Evolutionary conservation across 2,329 filamentous ascomycete genomes (phyloP), one percentile per base, ranked within the genome.

Genomic region (Tetracladium maxilliforme): DNA sequence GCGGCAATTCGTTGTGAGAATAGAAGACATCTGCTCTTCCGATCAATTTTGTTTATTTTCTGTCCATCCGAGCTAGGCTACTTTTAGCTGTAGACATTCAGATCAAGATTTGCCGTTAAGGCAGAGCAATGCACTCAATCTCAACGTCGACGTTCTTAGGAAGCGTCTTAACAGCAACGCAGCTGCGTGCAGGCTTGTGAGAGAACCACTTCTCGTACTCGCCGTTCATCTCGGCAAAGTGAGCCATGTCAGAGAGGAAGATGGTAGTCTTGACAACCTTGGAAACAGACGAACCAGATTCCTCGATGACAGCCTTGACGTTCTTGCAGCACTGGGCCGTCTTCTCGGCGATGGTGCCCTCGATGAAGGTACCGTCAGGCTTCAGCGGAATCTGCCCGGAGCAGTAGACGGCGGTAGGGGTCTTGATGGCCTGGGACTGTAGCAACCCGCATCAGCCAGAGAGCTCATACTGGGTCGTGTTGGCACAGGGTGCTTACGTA

Each of bases 181-280:
- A 93, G 56, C 76, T 84, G 39, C 82, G 68, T n/a, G 81, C 78
- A 12, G 83, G 83, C 66, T 83, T 86, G 57, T 82, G 75, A 31
- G 64, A 54, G 52, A 87, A 86, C 64, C 74, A 83, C 54, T 83
- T 75, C 51, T 74, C 76, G 51, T 90, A 92, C 44, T 81, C 77
- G 37, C 64, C 64, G 55, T 93, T 92, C 79, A 92, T 83, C 48
- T 72, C 71, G 24, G 67, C 73, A 47, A 95, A 95, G 55, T 90
- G 65, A 34, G 64, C 69, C 87, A 95, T 95, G 53, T 92, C 79
- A 25, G 78, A 76, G 33, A 95, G 58, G 65, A 94, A 95, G 46
- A 93, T 77, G 48, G 74, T 82, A 41, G 84, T 79, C 67, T 94
- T 93, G 56, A 94, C 80, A 23, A 93, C 76, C 52, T 74, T 80